phyloP scores from a whole-genome alignment of 2,329 filamentous ascomycete species.

The Penicillium sp. region DNA sequence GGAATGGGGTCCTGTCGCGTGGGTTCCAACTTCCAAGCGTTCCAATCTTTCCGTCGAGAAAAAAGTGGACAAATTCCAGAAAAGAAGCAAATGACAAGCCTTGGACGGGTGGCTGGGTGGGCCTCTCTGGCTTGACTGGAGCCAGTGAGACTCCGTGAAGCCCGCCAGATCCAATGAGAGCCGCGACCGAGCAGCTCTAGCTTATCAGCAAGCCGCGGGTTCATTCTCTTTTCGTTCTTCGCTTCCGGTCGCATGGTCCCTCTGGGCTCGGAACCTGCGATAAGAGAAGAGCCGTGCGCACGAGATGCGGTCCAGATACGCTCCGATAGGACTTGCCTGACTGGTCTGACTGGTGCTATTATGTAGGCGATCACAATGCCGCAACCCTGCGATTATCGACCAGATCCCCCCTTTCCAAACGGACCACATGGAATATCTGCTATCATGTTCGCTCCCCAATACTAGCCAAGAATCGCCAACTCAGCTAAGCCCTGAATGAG shows the following conservation, averaged over 20 bases:
- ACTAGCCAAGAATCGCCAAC: background rate
- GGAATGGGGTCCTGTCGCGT: conserved; percentile 16
- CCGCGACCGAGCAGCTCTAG: background rate
- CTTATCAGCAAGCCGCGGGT: conserved; percentile 23
- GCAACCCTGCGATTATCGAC: background rate
- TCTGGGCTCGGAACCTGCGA: conserved; percentile 6
- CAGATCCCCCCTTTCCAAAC: background rate
- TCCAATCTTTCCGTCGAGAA: background rate
- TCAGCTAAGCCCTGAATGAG: conserved; percentile 1
- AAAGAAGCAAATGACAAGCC: conserved; percentile 27
- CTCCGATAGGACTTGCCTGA: background rate
- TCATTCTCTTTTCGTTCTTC: conserved; percentile 4
- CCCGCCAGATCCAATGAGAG: background rate
- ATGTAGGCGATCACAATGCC: background rate
- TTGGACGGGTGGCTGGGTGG: background rate
- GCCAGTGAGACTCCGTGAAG: background rate
- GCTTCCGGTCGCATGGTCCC: conserved; percentile 14
- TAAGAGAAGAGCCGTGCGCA: conserved; percentile 16
- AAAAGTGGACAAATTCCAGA: conserved; percentile 18
- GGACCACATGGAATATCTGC: background rate
- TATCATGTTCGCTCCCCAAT: background rate
- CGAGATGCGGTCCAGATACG: conserved; percentile 11
- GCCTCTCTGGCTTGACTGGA: background rate
- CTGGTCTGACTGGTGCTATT: background rate
- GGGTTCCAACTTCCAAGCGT: conserved; percentile 5